Percentiles rank a stretch among this genome's conserved stretches.
Evolutionary conservation across 2,329 filamentous ascomycete genomes (phyloP).

Genomic region (Fusarium fujikuroi): DNA sequence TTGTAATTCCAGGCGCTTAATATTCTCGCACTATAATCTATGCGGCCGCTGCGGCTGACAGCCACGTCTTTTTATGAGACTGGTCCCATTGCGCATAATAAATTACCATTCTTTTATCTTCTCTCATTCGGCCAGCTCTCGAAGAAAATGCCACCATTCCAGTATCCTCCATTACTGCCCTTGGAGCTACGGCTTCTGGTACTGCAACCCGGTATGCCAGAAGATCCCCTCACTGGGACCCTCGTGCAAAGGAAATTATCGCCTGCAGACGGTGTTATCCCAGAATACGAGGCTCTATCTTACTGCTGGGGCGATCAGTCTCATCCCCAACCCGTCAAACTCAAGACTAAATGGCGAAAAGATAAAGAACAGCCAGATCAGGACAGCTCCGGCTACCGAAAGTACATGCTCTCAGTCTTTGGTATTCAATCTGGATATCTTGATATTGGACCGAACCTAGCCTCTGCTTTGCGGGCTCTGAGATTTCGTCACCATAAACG

Average conservation of each 20-base stretch:
- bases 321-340: background rate
- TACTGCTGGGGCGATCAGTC: slow-evolving; percentile 7
- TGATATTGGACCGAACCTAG: background rate
- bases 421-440: background rate
- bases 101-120: background rate
- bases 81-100: background rate
- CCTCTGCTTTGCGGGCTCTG: background rate
- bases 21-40: too few species aligned
- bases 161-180: background rate
- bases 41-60: too few species aligned
- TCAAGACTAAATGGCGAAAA: background rate
- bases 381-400: too few species aligned
- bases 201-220: background rate
- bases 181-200: background rate
- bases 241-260: background rate
- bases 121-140: background rate
- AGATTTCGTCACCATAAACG: background rate
- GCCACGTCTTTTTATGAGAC: background rate
- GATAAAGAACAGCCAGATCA: background rate
- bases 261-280: background rate
- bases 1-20: too few species aligned
- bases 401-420: too few species aligned
- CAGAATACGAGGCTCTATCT: background rate
- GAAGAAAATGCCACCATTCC: background rate
- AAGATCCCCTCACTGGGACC: background rate